phyloP scores from a whole-genome alignment of 2,329 filamentous ascomycete species.

The Beauveria rudraprayagi region DNA sequence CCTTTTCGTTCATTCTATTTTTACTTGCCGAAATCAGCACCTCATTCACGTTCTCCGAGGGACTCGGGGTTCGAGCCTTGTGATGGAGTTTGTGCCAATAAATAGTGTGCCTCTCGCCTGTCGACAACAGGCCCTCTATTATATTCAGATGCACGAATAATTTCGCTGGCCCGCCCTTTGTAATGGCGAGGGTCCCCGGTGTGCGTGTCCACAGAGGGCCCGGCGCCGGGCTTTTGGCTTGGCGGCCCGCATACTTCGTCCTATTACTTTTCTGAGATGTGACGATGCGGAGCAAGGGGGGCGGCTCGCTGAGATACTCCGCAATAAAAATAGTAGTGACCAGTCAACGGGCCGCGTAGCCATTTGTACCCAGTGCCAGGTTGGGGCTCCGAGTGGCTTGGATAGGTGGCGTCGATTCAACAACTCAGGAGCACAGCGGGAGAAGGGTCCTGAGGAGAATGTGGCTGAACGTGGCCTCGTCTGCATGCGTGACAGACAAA shows the following conservation, averaged over 20 bases:
- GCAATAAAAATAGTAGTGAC: too few species aligned
- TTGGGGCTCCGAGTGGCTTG: too few species aligned
- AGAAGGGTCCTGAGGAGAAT: background rate
- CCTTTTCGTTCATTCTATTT: background rate
- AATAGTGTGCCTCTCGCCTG: conserved; percentile 1
- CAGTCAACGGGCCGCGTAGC: conserved; percentile 1
- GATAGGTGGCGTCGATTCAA: too few species aligned
- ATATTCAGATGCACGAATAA: conserved; percentile 1
- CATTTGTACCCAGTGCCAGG: background rate
- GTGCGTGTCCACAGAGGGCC: background rate
- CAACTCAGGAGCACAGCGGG: background rate
- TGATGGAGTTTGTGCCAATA: background rate
- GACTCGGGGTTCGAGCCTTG: background rate
- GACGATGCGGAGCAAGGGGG: conserved; percentile 3
- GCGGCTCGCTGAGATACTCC: background rate
- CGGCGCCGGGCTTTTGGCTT: background rate
- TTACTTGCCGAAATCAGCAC: background rate
- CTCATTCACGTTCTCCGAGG: background rate
- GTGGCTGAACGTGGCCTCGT: too few species aligned
- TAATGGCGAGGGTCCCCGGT: background rate
- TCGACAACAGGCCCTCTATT: background rate
- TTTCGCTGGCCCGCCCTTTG: background rate
- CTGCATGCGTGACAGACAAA: too few species aligned
- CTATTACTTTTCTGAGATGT: conserved; percentile 5
- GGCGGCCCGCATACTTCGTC: background rate